phyloP scores from a whole-genome alignment of 2,329 filamentous ascomycete genomes.

The Kalmusia sp. region DNA sequence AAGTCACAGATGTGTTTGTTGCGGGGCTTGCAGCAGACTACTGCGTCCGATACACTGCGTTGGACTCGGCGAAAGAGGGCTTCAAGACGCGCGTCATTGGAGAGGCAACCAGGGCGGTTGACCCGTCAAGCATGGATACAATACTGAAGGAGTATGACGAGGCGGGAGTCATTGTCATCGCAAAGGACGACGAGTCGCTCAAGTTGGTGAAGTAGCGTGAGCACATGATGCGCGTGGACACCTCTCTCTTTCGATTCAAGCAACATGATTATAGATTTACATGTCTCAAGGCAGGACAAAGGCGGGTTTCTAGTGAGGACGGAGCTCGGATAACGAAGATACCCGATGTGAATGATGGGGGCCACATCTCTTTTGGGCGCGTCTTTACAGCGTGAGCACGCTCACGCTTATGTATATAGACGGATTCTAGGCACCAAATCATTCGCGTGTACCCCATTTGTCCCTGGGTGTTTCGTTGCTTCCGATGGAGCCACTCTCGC shows the following conservation, averaged over 20 bases:
- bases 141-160: slow-evolving; percentile 62
- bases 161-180: slow-evolving; percentile 69
- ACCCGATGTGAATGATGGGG: slow-evolving; percentile 11
- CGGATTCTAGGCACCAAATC: neutral
- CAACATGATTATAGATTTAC: neutral
- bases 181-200: slow-evolving; percentile 64
- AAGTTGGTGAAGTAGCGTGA: slow-evolving; percentile 53
- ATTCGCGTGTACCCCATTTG: neutral
- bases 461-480: neutral
- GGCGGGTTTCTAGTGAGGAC: neutral
- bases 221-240: too few species aligned
- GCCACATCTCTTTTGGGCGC: neutral
- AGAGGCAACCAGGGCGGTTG: slow-evolving; percentile 79
- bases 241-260: neutral
- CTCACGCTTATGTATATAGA: neutral
- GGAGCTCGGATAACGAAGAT: slow-evolving; percentile 6
- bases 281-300: too few species aligned
- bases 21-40: slow-evolving; percentile 89
- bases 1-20: slow-evolving; percentile 80
- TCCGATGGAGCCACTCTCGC: neutral
- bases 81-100: slow-evolving; percentile 79
- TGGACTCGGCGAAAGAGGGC: slow-evolving; percentile 77
- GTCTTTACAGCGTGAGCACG: neutral
- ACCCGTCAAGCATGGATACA: slow-evolving; percentile 64
- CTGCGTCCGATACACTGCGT: slow-evolving; percentile 82